A percentile compares a stretch with the other conserved stretches of the same genome.
phyloP scores from a whole-genome alignment of 1,284 basidiomycete species.

The Marasmius fiardii region DNA sequence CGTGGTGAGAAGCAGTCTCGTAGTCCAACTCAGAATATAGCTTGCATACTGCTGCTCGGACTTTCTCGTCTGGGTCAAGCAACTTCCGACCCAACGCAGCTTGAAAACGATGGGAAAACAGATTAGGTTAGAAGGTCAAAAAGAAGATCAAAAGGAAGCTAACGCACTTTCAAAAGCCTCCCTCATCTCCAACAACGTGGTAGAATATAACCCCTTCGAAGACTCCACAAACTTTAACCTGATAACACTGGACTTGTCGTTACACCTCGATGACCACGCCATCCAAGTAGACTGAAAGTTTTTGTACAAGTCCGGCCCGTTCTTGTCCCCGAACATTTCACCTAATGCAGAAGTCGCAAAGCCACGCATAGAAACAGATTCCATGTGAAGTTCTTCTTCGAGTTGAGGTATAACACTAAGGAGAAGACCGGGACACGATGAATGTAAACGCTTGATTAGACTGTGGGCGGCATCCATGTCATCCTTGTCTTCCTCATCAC shows the following conservation, averaged over 20 bases:
- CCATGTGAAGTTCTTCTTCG: constrained; percentile 85
- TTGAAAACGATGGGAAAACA: constrained; percentile 1
- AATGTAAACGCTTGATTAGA: constrained; percentile 83
- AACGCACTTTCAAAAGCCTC: constrained; percentile 67
- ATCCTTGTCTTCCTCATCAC: constrained; percentile 55
- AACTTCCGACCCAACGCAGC: constrained; percentile 70
- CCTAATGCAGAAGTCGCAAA: constrained; percentile 86
- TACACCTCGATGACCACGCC: constrained; percentile 78
- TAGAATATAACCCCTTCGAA: constrained; percentile 54
- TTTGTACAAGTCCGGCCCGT: constrained; percentile 68
- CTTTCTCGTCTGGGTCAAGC: constrained; percentile 88
- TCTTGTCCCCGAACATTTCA: constrained; percentile 84
- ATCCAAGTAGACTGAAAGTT: constrained; percentile 87
- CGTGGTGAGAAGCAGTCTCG: constrained; percentile 84
- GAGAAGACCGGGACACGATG: constrained; percentile 77
- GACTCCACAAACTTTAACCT: constrained; percentile 81
- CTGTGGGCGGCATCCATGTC: constrained; percentile 78
- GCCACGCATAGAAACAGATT: constrained; percentile 69
- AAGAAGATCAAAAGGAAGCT: constrained; percentile 7
- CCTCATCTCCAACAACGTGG: constrained; percentile 65
- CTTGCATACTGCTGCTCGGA: constrained; percentile 83
- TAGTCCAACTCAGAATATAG: constrained; percentile 86
- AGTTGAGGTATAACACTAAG: constrained; percentile 92
- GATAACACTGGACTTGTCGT: constrained; percentile 74
- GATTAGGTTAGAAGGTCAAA: constrained; percentile 1